Conservation (phyloP, 768 basidiomycete species). For the Pisolithus orientalis region DNA sequence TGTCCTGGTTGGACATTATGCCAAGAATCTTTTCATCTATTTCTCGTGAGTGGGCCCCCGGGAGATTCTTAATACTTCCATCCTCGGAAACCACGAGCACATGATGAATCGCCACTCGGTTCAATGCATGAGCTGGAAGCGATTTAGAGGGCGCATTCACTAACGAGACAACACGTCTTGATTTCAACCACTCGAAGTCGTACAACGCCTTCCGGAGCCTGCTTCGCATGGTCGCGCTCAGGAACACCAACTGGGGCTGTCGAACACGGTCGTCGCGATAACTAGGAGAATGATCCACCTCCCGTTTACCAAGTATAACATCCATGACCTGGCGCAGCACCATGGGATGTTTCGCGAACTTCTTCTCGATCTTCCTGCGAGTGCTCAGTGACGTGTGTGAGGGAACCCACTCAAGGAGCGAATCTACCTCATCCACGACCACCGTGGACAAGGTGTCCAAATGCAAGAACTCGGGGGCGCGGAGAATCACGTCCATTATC, state of each 20-base stretch:
- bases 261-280: slow-evolving; percentile 2
- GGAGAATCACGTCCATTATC: slow-evolving; percentile 47
- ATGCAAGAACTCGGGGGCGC: slow-evolving; percentile 38
- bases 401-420: slow-evolving; percentile 53
- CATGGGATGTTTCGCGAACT: slow-evolving; percentile 48
- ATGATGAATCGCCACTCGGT: slow-evolving; percentile 38
- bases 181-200: slow-evolving; percentile 53
- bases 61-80: slow-evolving; percentile 49
- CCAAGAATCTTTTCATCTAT: background rate
- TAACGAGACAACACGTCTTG: slow-evolving; percentile 29
- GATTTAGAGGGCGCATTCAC: slow-evolving; percentile 21
- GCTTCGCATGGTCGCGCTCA: slow-evolving; percentile 64
- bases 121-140: slow-evolving; percentile 21
- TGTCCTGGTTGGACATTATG: background rate
- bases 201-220: slow-evolving; percentile 37
- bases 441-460: slow-evolving; percentile 47
- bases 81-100: slow-evolving; percentile 55
- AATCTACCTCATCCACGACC: slow-evolving; percentile 74
- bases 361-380: slow-evolving; percentile 33
- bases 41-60: slow-evolving; percentile 31
- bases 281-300: background rate
- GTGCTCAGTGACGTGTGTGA: slow-evolving; percentile 34
- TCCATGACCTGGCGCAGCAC: slow-evolving; percentile 56
- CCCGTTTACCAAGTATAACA: slow-evolving; percentile 38
- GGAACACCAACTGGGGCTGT: slow-evolving; percentile 57